phyloP scores from a whole-genome alignment of 139 green algal species.

The Axilococcus clingmanii region DNA sequence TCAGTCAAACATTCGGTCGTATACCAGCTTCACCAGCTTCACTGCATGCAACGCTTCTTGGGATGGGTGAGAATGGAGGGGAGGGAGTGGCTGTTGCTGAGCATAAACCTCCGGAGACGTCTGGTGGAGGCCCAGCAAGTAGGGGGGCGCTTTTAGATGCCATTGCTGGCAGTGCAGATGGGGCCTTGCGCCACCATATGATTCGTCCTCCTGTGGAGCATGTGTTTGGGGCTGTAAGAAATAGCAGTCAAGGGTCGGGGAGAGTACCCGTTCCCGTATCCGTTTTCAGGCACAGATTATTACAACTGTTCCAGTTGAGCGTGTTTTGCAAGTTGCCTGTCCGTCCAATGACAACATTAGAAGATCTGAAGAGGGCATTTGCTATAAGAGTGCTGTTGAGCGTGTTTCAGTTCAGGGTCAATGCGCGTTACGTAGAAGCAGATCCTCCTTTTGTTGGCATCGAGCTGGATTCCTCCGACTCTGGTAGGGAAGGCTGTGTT shows the following conservation, averaged over 20 bases:
- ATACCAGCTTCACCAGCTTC: constrained; percentile 25
- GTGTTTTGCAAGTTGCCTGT: constrained; percentile 97
- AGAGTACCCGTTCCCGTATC: constrained; percentile 34
- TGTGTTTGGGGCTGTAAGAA: constrained; percentile 40
- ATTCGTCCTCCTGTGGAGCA: constrained; percentile 87
- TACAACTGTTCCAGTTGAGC: constrained; percentile 88
- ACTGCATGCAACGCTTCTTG: constrained; percentile 1
- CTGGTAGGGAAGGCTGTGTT: constrained; percentile 80
- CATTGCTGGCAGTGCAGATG: not conserved
- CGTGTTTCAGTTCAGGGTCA: constrained; percentile 87
- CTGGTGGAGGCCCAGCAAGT: not conserved
- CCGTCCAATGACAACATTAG: constrained; percentile 49
- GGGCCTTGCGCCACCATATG: no score
- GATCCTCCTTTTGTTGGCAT: constrained; percentile 76
- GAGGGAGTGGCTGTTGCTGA: no score
- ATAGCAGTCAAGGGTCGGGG: constrained; percentile 20
- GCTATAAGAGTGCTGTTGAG: constrained; percentile 85
- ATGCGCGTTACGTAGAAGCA: constrained; percentile 47
- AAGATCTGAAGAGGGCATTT: constrained; percentile 58
- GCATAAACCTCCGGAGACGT: not conserved
- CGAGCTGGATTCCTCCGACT: constrained; percentile 86
- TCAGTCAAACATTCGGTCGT: constrained; percentile 54
- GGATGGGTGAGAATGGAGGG: no score
- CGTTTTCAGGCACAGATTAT: constrained; percentile 90
- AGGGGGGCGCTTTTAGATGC: constrained; percentile 1